Conservation (phyloP, 164 flowering plant genomes). For the Hamamelis virginiana region DNA sequence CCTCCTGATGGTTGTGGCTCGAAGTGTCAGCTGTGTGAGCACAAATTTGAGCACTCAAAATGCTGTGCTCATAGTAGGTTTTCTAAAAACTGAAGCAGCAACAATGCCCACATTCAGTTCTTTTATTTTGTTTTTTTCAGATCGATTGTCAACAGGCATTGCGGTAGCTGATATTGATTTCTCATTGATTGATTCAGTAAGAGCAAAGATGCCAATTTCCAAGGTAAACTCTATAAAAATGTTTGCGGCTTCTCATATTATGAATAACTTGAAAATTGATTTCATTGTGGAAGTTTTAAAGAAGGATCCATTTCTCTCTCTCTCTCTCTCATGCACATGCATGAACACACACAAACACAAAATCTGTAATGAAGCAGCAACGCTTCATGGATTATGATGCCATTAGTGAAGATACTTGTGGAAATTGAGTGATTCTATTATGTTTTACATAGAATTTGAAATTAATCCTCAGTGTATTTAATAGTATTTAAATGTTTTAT, state of each 20-base stretch:
- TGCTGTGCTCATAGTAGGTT: neutral
- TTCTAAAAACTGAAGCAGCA: neutral
- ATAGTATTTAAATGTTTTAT: no score
- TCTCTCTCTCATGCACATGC: no score
- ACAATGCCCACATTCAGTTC: neutral
- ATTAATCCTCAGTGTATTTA: no score
- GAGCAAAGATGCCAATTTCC: conserved; percentile 74
- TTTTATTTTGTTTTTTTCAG: conserved; percentile 40
- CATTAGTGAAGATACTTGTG: no score
- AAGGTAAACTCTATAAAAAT: conserved; percentile 41
- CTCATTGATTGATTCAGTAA: conserved; percentile 63
- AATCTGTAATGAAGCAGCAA: no score
- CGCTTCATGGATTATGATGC: neutral
- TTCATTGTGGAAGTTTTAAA: neutral
- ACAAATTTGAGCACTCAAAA: neutral
- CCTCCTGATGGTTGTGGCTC: neutral
- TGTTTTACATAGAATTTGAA: neutral
- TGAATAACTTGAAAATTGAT: neutral
- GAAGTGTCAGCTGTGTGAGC: no score
- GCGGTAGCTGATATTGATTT: conserved; percentile 85
- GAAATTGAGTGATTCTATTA: neutral
- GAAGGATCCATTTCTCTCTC: no score
- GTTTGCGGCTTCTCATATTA: neutral
- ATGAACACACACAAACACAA: no score
- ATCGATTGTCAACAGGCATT: conserved; percentile 72